Evolutionary conservation across 164 flowering plant species (phyloP).

Genomic region (Paratinospora sagittata): DNA sequence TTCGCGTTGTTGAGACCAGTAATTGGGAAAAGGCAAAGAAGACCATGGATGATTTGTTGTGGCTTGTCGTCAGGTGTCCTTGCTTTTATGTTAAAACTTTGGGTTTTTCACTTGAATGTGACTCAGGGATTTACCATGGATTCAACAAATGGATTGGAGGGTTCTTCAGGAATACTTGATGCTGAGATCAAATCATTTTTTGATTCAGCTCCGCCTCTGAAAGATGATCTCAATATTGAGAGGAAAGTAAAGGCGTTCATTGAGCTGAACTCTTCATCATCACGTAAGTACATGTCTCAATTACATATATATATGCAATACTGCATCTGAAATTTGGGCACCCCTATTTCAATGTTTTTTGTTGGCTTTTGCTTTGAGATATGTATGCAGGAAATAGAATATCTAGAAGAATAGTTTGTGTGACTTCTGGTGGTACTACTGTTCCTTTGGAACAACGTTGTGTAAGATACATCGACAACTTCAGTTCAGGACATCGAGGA

Average conservation of each 20-base stretch:
- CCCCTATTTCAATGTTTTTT: not conserved
- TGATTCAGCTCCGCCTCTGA: conserved; percentile 74
- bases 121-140: conserved; percentile 24
- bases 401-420: conserved; percentile 55
- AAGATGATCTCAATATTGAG: conserved; percentile 28
- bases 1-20: too few relatives aligned
- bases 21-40: too few relatives aligned
- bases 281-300: conserved; percentile 31
- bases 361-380: not conserved
- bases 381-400: conserved; percentile 33
- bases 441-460: conserved; percentile 91
- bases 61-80: too few relatives aligned
- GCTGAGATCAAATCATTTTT: conserved; percentile 50
- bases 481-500: conserved; percentile 95
- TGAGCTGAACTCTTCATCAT: conserved; percentile 26
- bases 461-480: conserved; percentile 88
- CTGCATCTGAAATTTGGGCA: not conserved
- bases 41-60: too few relatives aligned
- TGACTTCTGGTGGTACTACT: conserved; percentile 94
- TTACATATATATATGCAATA: not conserved
- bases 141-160: conserved; percentile 19
- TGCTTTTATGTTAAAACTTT: too few relatives aligned
- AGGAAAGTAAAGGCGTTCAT: conserved; percentile 46
- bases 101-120: not conserved
- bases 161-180: conserved; percentile 21